Percentiles rank a stretch among this genome's conserved stretches.
Conservation (phyloP, 148 eudicot genomes). For the Euryodendron excelsum region DNA sequence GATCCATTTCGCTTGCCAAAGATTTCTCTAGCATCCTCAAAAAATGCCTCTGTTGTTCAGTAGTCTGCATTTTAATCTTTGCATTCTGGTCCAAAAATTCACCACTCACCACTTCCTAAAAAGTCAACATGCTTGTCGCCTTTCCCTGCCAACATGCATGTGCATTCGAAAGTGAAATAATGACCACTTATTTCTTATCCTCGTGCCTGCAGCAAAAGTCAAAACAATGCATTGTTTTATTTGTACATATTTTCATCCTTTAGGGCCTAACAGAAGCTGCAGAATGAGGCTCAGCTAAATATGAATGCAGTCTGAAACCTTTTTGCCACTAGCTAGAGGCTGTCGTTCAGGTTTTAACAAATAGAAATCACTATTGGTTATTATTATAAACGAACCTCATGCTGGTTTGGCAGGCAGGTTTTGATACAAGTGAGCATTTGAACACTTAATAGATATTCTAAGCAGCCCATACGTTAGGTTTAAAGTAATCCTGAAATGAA, state of each 20-base stretch:
- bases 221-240: background rate
- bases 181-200: background rate
- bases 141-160: constrained; percentile 42
- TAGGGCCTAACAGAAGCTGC: background rate
- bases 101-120: constrained; percentile 37
- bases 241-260: background rate
- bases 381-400: background rate
- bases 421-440: background rate
- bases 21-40: constrained; percentile 86
- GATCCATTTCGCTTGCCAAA: constrained; percentile 76
- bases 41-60: constrained; percentile 75
- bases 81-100: constrained; percentile 32
- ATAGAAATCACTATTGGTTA: background rate
- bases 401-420: background rate
- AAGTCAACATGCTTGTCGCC: constrained; percentile 32
- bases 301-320: background rate
- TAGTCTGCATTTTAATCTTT: constrained; percentile 69
- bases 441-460: background rate
- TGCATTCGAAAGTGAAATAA: constrained; percentile 8
- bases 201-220: background rate
- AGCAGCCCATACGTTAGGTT: background rate
- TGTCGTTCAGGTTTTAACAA: background rate
- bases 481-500: background rate
- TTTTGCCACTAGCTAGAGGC: background rate
- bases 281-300: background rate